Evolutionary conservation across 2,329 filamentous ascomycete genomes (phyloP), one percentile per base, ranked within the genome.

Genomic region (Xylariales sp.): DNA sequence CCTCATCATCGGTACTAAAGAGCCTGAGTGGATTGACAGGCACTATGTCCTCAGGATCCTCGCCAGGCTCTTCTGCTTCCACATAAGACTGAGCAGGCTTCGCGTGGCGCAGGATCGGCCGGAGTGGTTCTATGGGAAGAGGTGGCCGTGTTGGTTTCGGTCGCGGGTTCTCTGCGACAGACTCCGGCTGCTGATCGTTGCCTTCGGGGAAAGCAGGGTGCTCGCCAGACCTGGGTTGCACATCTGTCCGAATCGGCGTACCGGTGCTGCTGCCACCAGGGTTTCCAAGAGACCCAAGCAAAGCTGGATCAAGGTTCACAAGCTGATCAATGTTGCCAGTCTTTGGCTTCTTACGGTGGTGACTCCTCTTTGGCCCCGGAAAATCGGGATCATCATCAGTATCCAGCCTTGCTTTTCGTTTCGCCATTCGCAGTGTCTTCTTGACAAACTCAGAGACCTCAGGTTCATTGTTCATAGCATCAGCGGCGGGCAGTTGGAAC

Each of bases 311-410:
- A 58, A 80, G 65, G 36, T 74, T 68, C 46, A 66, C 60, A 4
- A 65, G 49, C 14, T 60, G 56, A 16, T 57, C 50, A n/a, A 62
- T 54, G 36, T 60, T 61, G 18, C 62, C 59, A 1, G 57, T 54
- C 48, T 51, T 63, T 7, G 59, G 54, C 49, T 67, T 74, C 53
- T 70, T 76, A 19, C 54, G 54, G 29, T 64, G 56, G 19, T 71
- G 66, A 38, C 57, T 64, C n/a, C n/a, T n/a, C 35, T 54, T 70
- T 1, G 67, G 64, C 0, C 64, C 62, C 31, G 61, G 53, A 47
- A 78, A 80, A 43, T 80, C 76, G 1, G 76, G 76, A 36, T 73
- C 70, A 36, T 76, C 61, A 36, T 80, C 70, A 15, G 70, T 71
- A 31, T 76, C 73, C 14, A 70, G 66, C 18, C 65, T 68, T 5